Conservation (phyloP, 345 rosid species). For the Punica granatum region DNA sequence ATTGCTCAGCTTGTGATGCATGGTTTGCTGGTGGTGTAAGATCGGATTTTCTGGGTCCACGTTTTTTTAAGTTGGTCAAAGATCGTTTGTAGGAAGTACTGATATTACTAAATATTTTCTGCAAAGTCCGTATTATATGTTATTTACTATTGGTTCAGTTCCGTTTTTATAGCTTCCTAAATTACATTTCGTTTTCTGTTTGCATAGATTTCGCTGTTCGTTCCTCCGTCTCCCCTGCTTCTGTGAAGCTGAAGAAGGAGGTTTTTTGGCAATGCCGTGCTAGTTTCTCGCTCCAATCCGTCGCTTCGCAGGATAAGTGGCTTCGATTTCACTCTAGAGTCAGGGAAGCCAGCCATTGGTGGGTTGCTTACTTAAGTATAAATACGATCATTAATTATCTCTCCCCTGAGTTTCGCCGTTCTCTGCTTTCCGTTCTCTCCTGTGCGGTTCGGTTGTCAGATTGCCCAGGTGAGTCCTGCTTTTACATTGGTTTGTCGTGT, state of each 20-base stretch:
- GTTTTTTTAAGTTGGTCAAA: no score
- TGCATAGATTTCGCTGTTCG: no score
- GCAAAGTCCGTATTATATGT: no score
- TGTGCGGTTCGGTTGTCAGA: neutral
- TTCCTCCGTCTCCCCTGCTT: neutral
- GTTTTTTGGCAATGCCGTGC: conserved; percentile 9
- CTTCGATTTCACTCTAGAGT: neutral
- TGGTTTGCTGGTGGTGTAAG: no score
- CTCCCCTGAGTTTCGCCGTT: neutral
- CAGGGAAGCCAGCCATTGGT: neutral
- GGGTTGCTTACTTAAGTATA: neutral
- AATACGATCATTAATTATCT: neutral
- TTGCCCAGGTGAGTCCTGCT: neutral
- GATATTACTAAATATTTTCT: no score
- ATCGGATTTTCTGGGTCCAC: no score
- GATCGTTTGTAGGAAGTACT: no score
- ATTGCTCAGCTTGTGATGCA: no score
- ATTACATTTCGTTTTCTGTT: no score
- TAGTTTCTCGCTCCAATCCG: neutral
- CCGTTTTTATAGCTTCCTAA: no score
- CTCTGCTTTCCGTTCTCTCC: neutral
- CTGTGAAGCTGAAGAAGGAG: conserved; percentile 6
- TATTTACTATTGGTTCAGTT: no score
- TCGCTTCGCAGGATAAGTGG: neutral
- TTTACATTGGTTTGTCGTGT: neutral